These are phyloP conservation scores for Torrubiella hemipterigena DNA, from an alignment of 2,329 filamentous ascomycete genomes.

Conservation along the genomic window DNA sequence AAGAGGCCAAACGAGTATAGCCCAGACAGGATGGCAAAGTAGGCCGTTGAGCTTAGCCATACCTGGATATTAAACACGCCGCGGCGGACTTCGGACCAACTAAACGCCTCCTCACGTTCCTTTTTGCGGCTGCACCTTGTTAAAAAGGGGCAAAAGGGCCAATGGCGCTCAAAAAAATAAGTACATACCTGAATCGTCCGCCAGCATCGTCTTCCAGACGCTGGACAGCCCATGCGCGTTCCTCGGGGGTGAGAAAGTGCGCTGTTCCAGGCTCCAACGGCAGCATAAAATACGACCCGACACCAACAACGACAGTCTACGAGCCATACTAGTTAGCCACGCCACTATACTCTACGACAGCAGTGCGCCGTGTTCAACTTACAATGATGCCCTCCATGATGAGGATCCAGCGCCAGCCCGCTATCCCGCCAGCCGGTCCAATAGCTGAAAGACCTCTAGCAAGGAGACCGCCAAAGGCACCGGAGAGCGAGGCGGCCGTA, in stretches of 20 bases:
- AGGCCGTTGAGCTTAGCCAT: conserved; percentile 51
- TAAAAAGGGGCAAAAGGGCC: too few species aligned
- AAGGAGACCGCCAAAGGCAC: conserved; percentile 46
- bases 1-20: conserved; percentile 55
- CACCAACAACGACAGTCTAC: conserved; percentile 42
- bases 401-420: conserved; percentile 52
- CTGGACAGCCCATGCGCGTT: conserved; percentile 34
- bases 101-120: conserved; percentile 34
- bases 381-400: conserved; percentile 45
- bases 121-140: conserved; percentile 10
- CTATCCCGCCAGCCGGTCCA: conserved; percentile 37
- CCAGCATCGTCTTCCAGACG: conserved; percentile 27
- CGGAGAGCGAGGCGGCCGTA: conserved; percentile 52
- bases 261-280: conserved; percentile 44
- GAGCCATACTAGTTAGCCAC: neutral
- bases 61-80: conserved; percentile 48
- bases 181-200: conserved; percentile 19
- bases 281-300: conserved; percentile 38
- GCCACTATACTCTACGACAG: conserved; percentile 4
- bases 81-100: conserved; percentile 50
- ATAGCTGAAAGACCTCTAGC: conserved; percentile 51
- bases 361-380: too few species aligned
- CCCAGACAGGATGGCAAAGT: conserved; percentile 46
- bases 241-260: conserved; percentile 37
- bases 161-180: neutral